phyloP scores from a whole-genome alignment of 768 basidiomycete species.

The Stropharia rugosoannulata region DNA sequence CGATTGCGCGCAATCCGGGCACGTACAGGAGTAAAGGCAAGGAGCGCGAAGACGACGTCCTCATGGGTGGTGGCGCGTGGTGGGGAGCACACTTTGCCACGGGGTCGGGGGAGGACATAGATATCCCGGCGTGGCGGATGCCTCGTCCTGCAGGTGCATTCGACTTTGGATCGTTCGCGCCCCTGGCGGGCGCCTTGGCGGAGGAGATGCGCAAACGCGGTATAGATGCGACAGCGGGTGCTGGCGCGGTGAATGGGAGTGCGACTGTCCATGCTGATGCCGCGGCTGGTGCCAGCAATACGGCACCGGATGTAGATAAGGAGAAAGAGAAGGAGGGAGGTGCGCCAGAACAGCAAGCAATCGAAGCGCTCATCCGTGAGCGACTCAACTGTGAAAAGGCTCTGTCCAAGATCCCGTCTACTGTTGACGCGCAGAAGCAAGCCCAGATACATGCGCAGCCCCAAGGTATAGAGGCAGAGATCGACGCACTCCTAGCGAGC shows the following conservation, averaged over 20 bases:
- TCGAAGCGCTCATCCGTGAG: slow-evolving; percentile 34
- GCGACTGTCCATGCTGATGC: slow-evolving; percentile 28
- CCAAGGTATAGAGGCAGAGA: slow-evolving; percentile 9
- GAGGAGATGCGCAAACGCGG: slow-evolving; percentile 37
- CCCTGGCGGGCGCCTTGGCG: slow-evolving; percentile 46
- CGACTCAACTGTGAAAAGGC: slow-evolving; percentile 33
- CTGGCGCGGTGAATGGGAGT: slow-evolving; percentile 28
- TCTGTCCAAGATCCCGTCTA: slow-evolving; percentile 7
- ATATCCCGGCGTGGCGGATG: slow-evolving; percentile 41
- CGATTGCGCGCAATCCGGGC: slow-evolving; percentile 46
- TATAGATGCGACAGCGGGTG: not conserved
- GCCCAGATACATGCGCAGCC: too few species aligned
- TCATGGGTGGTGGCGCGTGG: not conserved
- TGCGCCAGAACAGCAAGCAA: slow-evolving; percentile 34
- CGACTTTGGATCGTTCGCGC: slow-evolving; percentile 65
- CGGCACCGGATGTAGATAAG: not conserved
- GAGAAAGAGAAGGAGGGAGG: not conserved
- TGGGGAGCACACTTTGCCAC: slow-evolving; percentile 19
- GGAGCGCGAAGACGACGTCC: slow-evolving; percentile 50
- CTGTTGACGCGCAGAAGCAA: too few species aligned
- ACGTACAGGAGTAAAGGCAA: slow-evolving; percentile 45
- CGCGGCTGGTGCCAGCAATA: too few species aligned
- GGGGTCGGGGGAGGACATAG: slow-evolving; percentile 2
- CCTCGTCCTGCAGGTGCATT: slow-evolving; percentile 51
- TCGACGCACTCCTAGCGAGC: slow-evolving; percentile 14